Evolutionary conservation across 2,329 filamentous ascomycete genomes (phyloP), one percentile per base, ranked within the genome.

Genomic region (Lecanosticta acicola): DNA sequence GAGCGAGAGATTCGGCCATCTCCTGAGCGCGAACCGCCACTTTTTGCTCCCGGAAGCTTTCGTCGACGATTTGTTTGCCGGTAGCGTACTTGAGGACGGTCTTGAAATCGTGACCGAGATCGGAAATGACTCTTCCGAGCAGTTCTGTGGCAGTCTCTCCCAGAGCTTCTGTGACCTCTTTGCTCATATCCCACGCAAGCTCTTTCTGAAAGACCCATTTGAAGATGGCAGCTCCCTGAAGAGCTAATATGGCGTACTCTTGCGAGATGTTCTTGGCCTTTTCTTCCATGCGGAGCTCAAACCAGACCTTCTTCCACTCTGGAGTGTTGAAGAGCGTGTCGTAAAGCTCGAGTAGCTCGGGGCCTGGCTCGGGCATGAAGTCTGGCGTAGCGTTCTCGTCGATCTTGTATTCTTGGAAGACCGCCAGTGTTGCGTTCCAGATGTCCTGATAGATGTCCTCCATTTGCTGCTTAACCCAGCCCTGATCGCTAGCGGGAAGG

Each of bases 361-460:
- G 16, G 19, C 9, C 17, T 17, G 44, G 32, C 11, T 32, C 13
- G 2, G 29, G 17, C 3, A 42, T 21, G 38, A 46, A 37, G 9
- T 1, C 19, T 7, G 21, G 21, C 11, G 3, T 8, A 8, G 32
- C 38, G 1, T 42, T 16, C 4, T 19, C 9, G 10, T 42, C 32
- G 24, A 41, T 41, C 3, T 41, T 13, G 33, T 46, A 18, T 13
- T 14, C 9, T 7, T 42, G 44, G 32, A 35, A 46, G 20, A 10
- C 37, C 13, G 24, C n/a, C 17, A 3, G 26, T 13, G 16, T 29
- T 5, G 35, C 16, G 7, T 18, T n/a, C 16, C 26, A 40, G 19
- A 45, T 19, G 7, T 14, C 29, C 16, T 40, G 21, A 26, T 18
- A 20, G 17, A 13, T 10, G 14, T 34, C 17, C 3, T 42, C 20